Evolutionary conservation across 345 rosid genomes (phyloP).

Genomic region (Citrus medica): DNA sequence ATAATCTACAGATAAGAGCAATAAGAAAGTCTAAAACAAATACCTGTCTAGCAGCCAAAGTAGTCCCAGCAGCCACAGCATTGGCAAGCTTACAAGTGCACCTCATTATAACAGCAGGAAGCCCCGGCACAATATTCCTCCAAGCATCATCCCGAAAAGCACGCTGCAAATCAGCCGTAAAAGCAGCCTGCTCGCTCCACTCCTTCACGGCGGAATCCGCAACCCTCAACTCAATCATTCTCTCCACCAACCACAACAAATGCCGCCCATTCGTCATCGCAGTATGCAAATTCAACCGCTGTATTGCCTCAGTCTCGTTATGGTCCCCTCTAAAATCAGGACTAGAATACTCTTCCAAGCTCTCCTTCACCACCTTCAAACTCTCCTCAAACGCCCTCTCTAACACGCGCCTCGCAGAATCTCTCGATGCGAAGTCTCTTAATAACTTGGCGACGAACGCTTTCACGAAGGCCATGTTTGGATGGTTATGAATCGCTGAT

Average conservation of each 20-base stretch:
- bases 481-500: constrained; percentile 44
- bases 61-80: constrained; percentile 56
- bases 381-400: constrained; percentile 53
- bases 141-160: constrained; percentile 64
- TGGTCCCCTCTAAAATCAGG: constrained; percentile 67
- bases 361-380: constrained; percentile 55
- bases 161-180: constrained; percentile 59
- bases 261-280: constrained; percentile 60
- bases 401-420: constrained; percentile 51
- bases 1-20: neutral
- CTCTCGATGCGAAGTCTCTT: constrained; percentile 51
- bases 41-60: constrained; percentile 66
- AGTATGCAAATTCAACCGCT: constrained; percentile 61
- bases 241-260: constrained; percentile 64
- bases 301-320: constrained; percentile 72
- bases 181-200: constrained; percentile 63
- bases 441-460: constrained; percentile 63
- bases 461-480: constrained; percentile 55
- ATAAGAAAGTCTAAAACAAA: neutral
- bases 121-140: constrained; percentile 64
- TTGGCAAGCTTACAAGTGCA: constrained; percentile 59
- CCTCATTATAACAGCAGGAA: constrained; percentile 48
- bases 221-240: constrained; percentile 74
- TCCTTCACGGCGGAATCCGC: constrained; percentile 59
- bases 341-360: constrained; percentile 67